A percentile compares a stretch with the other conserved stretches of the same genome.
Evolutionary conservation across 768 basidiomycete species (phyloP).

Genomic region (Panellus pusillus): DNA sequence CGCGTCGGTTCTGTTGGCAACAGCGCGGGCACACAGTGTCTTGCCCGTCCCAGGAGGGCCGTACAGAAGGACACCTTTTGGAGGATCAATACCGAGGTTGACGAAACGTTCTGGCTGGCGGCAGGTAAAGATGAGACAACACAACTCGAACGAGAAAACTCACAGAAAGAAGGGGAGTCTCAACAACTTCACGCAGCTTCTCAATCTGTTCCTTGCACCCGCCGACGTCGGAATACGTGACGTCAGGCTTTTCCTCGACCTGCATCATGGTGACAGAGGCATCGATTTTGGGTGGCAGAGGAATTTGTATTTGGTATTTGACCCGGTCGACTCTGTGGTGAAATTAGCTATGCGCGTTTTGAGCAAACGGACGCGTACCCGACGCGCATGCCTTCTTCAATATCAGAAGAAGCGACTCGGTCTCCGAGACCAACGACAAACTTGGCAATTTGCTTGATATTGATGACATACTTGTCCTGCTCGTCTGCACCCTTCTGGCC

Average conservation of each 20-base stretch:
- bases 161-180: slow-evolving; percentile 92
- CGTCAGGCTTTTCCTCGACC: slow-evolving; percentile 97
- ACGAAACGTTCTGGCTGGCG: slow-evolving; percentile 96
- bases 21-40: slow-evolving; percentile 96
- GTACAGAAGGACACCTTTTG: slow-evolving; percentile 94
- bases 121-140: slow-evolving; percentile 17
- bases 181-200: slow-evolving; percentile 97
- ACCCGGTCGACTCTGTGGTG: slow-evolving; percentile 81
- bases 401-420: slow-evolving; percentile 94
- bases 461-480: slow-evolving; percentile 99
- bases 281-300: slow-evolving; percentile 97
- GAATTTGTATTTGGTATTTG: slow-evolving; percentile 99
- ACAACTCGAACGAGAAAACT: slow-evolving; percentile 28
- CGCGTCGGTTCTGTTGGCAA: slow-evolving; percentile 97
- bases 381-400: slow-evolving; percentile 99
- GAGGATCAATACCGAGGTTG: slow-evolving; percentile 97
- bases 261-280: slow-evolving; percentile 99
- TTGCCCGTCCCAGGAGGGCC: slow-evolving; percentile 99
- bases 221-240: slow-evolving; percentile 96
- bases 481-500: slow-evolving; percentile 98
- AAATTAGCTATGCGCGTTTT: slow-evolving; percentile 2
- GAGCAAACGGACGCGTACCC: slow-evolving; percentile 61
- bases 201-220: slow-evolving; percentile 99
- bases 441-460: slow-evolving; percentile 99
- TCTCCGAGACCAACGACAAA: slow-evolving; percentile 98